These are phyloP conservation scores for Aspergillus pseudonomiae DNA, from an alignment of 2,329 filamentous ascomycete genomes.

Conservation along the genomic window DNA sequence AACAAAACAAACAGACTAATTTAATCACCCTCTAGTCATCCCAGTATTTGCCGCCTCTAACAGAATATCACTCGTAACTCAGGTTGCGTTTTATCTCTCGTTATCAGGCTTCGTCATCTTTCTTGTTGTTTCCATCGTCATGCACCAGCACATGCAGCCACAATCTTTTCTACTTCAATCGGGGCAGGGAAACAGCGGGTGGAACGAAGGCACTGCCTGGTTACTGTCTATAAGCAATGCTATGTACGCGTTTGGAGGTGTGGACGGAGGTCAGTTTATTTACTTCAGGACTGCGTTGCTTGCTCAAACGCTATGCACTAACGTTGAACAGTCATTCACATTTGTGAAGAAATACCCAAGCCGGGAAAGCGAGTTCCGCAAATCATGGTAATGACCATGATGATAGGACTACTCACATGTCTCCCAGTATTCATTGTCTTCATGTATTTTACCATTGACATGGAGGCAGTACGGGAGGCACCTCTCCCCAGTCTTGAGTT, in stretches of 20 bases:
- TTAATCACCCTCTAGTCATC: constrained; percentile 5
- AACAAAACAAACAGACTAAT: neutral
- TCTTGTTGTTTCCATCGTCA: constrained; percentile 4
- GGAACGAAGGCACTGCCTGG: constrained; percentile 14
- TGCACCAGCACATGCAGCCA: constrained; percentile 2
- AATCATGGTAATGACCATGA: constrained; percentile 6
- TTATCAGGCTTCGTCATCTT: constrained; percentile 8
- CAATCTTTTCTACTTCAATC: constrained; percentile 7
- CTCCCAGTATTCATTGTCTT: constrained; percentile 4
- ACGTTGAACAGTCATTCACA: constrained; percentile 17
- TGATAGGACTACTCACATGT: neutral
- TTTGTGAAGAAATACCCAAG: constrained; percentile 20
- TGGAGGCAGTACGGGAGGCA: neutral
- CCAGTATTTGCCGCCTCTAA: constrained; percentile 15
- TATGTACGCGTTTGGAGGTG: constrained; percentile 23
- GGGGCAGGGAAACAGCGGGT: constrained; percentile 11
- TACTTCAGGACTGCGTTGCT: neutral
- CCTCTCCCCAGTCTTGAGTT: constrained; percentile 5
- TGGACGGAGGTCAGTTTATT: constrained; percentile 12
- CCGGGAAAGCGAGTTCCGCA: constrained; percentile 10
- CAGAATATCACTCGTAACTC: constrained; percentile 4
- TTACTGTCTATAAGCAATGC: constrained; percentile 18
- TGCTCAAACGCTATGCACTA: neutral
- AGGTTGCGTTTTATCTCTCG: constrained; percentile 6
- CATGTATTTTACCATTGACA: neutral